Evolutionary conservation across 306 rosid genomes (phyloP).

Genomic region (Benincasa hispida): DNA sequence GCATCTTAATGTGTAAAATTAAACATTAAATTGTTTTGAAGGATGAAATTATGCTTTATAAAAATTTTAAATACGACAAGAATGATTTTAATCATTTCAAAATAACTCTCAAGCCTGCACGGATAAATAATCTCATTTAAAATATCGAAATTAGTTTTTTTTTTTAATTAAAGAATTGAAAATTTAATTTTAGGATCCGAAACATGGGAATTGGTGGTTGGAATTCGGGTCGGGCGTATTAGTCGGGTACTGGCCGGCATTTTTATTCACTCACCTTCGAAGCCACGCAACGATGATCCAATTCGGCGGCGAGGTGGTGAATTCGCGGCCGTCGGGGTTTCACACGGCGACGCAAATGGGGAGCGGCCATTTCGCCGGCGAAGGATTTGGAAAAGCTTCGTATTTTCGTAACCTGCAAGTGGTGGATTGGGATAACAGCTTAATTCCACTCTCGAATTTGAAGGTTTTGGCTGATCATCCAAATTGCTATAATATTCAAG

Average conservation of each 20-base stretch:
- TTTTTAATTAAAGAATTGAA: no score
- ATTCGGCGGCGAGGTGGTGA: conserved; percentile 87
- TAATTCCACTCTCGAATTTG: conserved; percentile 60
- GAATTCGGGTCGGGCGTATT: conserved; percentile 64
- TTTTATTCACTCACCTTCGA: conserved; percentile 63
- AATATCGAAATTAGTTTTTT: no score
- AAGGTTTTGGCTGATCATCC: conserved; percentile 88
- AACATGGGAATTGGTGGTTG: conserved; percentile 97
- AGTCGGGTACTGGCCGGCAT: conserved; percentile 92
- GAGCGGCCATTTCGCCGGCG: conserved; percentile 78
- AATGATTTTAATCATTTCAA: no score
- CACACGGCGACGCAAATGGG: conserved; percentile 95
- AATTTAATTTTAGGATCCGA: conserved; percentile 82
- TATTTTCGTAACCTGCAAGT: conserved; percentile 74
- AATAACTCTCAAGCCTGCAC: no score
- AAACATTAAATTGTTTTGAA: no score
- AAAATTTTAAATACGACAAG: no score
- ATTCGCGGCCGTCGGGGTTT: conserved; percentile 40
- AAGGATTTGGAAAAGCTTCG: conserved; percentile 82
- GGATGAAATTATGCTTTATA: no score
- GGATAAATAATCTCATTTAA: no score
- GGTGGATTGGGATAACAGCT: conserved; percentile 85
- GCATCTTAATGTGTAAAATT: no score
- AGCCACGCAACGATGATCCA: conserved; percentile 87
- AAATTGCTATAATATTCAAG: conserved; percentile 85